Percentiles rank a stretch among this genome's conserved stretches.
Evolutionary conservation across 805 yeast species (phyloP).

Genomic region (Cyberlindnera veronae): DNA sequence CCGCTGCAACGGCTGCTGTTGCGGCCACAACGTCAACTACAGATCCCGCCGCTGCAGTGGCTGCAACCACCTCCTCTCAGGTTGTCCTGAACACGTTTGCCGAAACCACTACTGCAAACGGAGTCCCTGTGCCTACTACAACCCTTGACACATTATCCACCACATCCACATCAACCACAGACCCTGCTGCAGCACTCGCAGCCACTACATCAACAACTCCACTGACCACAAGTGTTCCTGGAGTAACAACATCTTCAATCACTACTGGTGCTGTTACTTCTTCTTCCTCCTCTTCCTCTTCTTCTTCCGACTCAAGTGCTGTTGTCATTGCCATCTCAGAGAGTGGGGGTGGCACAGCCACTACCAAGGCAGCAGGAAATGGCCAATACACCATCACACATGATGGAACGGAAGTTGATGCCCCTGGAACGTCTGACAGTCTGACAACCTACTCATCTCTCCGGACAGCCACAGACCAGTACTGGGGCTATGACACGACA

Average conservation of each 20-base stretch:
- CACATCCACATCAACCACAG: neutral
- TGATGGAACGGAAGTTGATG: constrained; percentile 4
- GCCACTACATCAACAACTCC: neutral
- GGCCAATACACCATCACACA: constrained; percentile 10
- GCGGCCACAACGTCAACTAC: constrained; percentile 18
- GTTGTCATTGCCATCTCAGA: neutral
- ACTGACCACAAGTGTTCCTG: too few relatives aligned
- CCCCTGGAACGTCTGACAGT: constrained; percentile 8
- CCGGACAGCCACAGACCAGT: constrained; percentile 9
- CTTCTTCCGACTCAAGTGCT: neutral
- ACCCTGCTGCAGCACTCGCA: constrained; percentile 7
- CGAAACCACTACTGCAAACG: constrained; percentile 2
- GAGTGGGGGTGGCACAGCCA: neutral
- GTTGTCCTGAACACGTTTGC: neutral
- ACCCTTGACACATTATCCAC: constrained; percentile 12
- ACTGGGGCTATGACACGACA: constrained; percentile 10
- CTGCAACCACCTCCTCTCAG: constrained; percentile 3
- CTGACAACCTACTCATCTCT: constrained; percentile 2
- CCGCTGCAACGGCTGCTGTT: constrained; percentile 7
- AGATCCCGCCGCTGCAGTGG: constrained; percentile 16
- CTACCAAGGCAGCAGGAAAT: constrained; percentile 4
- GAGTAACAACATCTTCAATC: constrained; percentile 8
- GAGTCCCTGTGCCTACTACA: constrained; percentile 15
- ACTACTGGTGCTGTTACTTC: constrained; percentile 13
- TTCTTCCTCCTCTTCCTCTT: neutral